Conservation (phyloP, 768 basidiomycete genomes). For the Suillus tomentosus region DNA sequence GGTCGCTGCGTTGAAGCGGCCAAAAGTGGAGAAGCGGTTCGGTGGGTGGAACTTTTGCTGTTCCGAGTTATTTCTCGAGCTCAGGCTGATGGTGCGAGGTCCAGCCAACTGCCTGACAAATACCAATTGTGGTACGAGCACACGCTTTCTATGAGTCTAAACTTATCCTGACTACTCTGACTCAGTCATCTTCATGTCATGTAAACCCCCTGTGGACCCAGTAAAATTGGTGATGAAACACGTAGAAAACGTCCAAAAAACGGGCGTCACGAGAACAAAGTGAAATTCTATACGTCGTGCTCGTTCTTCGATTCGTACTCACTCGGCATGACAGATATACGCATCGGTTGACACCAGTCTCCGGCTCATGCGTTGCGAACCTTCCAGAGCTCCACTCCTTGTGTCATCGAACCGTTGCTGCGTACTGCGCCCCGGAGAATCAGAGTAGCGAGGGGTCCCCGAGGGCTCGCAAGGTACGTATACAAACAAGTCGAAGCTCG, state of each 20-base stretch:
- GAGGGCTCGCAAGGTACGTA: constrained; percentile 48
- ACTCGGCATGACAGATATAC: constrained; percentile 49
- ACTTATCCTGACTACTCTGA: constrained; percentile 10
- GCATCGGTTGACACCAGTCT: constrained; percentile 72
- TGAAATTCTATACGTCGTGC: constrained; percentile 27
- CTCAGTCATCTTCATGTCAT: constrained; percentile 78
- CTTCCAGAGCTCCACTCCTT: constrained; percentile 66
- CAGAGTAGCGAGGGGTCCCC: constrained; percentile 26
- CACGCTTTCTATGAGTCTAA: background rate
- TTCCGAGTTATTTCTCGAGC: background rate
- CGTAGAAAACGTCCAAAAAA: constrained; percentile 59
- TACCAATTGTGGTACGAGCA: constrained; percentile 66
- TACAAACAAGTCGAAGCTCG: background rate
- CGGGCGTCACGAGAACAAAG: constrained; percentile 70
- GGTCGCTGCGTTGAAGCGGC: constrained; percentile 67
- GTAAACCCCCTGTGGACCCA: constrained; percentile 76
- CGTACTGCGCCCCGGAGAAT: constrained; percentile 49
- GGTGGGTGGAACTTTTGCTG: constrained; percentile 41
- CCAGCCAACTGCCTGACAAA: constrained; percentile 78
- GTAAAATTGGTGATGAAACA: constrained; percentile 67
- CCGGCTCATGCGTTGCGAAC: constrained; percentile 67
- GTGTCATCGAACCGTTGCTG: constrained; percentile 53
- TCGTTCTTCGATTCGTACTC: background rate
- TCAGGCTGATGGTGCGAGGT: background rate
- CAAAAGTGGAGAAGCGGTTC: constrained; percentile 63